A percentile compares a stretch with the other conserved stretches of the same genome.
These are phyloP conservation scores for Populus nigra DNA, from an alignment of 345 rosid species.

Conservation along the genomic window DNA sequence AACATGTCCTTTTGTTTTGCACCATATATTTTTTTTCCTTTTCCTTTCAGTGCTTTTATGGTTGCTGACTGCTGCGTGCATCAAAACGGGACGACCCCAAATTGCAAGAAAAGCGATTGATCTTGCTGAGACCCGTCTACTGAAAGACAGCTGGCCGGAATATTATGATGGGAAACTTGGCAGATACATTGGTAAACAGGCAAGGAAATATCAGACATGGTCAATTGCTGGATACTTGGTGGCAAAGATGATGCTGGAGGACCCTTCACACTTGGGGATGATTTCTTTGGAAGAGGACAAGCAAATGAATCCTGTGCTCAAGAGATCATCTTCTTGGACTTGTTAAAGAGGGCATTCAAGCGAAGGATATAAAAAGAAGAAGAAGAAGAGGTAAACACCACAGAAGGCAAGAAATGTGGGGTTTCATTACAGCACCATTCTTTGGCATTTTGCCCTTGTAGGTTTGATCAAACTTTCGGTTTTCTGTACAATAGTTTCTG, in stretches of 20 bases:
- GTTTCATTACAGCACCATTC: constrained; percentile 16
- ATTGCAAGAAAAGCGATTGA: constrained; percentile 37
- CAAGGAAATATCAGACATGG: constrained; percentile 38
- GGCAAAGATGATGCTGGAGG: constrained; percentile 39
- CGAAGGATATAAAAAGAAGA: neutral
- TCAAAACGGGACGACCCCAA: constrained; percentile 33
- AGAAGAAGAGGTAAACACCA: neutral
- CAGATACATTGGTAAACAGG: constrained; percentile 35
- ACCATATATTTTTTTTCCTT: neutral
- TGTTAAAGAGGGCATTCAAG: neutral
- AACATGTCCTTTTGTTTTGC: neutral
- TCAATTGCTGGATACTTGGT: constrained; percentile 36
- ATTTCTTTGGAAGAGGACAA: constrained; percentile 30
- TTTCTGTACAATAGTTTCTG: constrained; percentile 36
- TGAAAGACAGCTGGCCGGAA: constrained; percentile 38
- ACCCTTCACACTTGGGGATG: constrained; percentile 30
- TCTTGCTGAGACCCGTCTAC: constrained; percentile 26
- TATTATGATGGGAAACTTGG: constrained; percentile 37
- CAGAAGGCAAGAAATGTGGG: neutral
- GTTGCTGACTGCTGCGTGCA: constrained; percentile 39
- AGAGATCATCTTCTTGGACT: constrained; percentile 29
- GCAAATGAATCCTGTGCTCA: constrained; percentile 27
- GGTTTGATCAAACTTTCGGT: constrained; percentile 18
- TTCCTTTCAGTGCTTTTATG: constrained; percentile 28
- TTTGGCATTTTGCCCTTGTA: constrained; percentile 24